A percentile compares a stretch with the other conserved stretches of the same genome.
These are phyloP conservation scores for Sabuloglossum arenarium DNA, from an alignment of 495 filamentous ascomycete genomes.

Conservation along the genomic window DNA sequence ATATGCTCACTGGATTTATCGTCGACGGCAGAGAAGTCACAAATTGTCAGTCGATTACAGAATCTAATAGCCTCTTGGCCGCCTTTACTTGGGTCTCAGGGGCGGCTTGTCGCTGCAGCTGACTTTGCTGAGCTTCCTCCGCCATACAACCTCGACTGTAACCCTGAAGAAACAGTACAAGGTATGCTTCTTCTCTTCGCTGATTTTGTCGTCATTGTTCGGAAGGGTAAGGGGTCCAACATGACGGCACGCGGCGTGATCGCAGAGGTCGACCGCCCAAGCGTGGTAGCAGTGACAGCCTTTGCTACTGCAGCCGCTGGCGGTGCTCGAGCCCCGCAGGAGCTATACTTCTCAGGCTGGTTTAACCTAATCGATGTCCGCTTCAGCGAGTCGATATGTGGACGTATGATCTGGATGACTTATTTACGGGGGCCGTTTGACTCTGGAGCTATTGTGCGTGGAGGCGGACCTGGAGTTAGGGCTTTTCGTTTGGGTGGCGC, in stretches of 20 bases:
- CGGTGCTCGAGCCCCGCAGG: constrained; percentile 26
- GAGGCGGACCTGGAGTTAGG: constrained; percentile 12
- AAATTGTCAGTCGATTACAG: constrained; percentile 48
- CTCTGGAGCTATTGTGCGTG: background rate
- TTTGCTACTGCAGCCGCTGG: constrained; percentile 33
- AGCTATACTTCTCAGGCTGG: constrained; percentile 55
- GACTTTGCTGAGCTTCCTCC: constrained; percentile 61
- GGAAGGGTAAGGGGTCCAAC: constrained; percentile 35
- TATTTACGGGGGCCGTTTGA: constrained; percentile 13
- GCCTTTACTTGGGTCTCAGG: constrained; percentile 40
- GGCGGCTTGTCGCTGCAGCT: constrained; percentile 64
- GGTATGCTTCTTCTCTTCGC: constrained; percentile 71
- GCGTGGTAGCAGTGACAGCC: constrained; percentile 26
- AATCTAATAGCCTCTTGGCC: constrained; percentile 71
- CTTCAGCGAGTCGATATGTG: constrained; percentile 58
- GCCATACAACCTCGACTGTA: constrained; percentile 37
- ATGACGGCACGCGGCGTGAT: constrained; percentile 58
- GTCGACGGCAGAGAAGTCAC: constrained; percentile 38
- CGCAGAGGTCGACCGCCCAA: constrained; percentile 63
- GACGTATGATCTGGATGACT: constrained; percentile 50
- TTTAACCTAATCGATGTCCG: constrained; percentile 46
- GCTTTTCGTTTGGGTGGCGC: constrained; percentile 46
- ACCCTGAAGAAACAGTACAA: constrained; percentile 21
- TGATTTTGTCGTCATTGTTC: constrained; percentile 57
- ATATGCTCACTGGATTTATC: constrained; percentile 77